Base-by-base conservation (phyloP, 1,284 basidiomycete species). In the Malassezia psittaci region DNA sequence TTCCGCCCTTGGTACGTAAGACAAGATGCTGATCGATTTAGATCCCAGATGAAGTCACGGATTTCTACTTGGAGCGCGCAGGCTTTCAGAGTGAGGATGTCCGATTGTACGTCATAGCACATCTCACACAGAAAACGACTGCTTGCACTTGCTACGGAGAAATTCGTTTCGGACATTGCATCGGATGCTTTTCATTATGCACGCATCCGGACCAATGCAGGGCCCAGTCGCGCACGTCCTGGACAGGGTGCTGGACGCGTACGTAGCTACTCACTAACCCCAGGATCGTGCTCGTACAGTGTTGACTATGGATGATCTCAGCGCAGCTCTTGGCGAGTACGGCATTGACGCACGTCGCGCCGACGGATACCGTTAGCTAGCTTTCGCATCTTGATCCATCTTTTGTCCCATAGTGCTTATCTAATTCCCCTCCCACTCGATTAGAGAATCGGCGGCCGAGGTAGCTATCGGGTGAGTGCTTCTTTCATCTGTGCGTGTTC, bases 31-130 rank as follows among this genome's bases (percentile, higher is more conserved):
- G 42, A 33, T 24, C 18, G 32, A 10, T 16, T 8, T 38, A 94
- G 89, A 90, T 99, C 64, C 94, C 94, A 1, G 94, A 93, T 74
- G 90, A 98, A 76, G 90, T 99, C 13, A 94, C 93, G 4, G 90
- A 96, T 70, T 96, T 93, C 76, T 98, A 96, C 77, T 82, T 99
- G 10, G 90, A 98, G 76, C 81, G 85, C 58, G 88, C 91, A 18
- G 94, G 94, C 0, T 96, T 99, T 76, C 91, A 96, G 69, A 91
- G 88, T 73, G 85, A 90, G 62, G 93, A 98, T 74, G 57, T 65
- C 24, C 63, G 72, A 29, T 57, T 74, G 62, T 66, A 38, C 48
- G 65, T 63, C 24, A 32, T n/a, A 33, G 19, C 16, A 21, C 15
- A 21, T 9, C 15, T 16, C 29, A 12, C 39, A 12, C 33, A 46